A percentile compares a stretch with the other conserved stretches of the same genome.
These are phyloP conservation scores for Sparassis latifolia DNA, from an alignment of 1,284 basidiomycete genomes.

Conservation along the genomic window DNA sequence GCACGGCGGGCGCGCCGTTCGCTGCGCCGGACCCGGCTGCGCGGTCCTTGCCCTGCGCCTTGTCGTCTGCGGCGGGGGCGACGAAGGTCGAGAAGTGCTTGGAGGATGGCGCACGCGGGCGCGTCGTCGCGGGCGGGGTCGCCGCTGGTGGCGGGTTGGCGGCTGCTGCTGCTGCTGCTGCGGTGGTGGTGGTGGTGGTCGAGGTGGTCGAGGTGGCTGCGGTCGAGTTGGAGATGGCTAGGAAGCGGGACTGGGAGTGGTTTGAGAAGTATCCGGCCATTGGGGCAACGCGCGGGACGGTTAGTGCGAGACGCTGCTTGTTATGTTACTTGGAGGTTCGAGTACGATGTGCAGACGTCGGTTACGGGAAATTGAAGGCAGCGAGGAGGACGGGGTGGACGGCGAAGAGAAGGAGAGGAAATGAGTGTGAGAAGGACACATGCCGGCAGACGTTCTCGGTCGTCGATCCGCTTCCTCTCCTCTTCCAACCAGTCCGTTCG, in stretches of 20 bases:
- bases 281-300: background rate
- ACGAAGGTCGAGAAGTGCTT: slow-evolving; percentile 74
- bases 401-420: background rate
- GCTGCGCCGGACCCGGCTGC: slow-evolving; percentile 30
- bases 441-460: background rate
- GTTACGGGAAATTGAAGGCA: no score
- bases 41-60: slow-evolving; percentile 38
- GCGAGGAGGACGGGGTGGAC: background rate
- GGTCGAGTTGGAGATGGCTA: slow-evolving; percentile 37
- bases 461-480: slow-evolving; percentile 3
- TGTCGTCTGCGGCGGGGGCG: slow-evolving; percentile 34
- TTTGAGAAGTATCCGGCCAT: slow-evolving; percentile 71
- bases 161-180: slow-evolving; percentile 10
- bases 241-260: slow-evolving; percentile 68
- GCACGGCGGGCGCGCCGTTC: slow-evolving; percentile 36
- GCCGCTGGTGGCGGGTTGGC: slow-evolving; percentile 12
- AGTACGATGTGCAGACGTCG: no score
- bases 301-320: background rate
- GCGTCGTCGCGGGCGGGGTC: slow-evolving; percentile 26
- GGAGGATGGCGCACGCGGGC: slow-evolving; percentile 47
- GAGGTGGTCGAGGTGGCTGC: slow-evolving; percentile 19
- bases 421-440: no score
- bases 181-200: slow-evolving; percentile 16
- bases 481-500: slow-evolving; percentile 8
- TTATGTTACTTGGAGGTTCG: no score